phyloP scores from a whole-genome alignment of 768 basidiomycete species.

The Paxillus ammoniavirescens region DNA sequence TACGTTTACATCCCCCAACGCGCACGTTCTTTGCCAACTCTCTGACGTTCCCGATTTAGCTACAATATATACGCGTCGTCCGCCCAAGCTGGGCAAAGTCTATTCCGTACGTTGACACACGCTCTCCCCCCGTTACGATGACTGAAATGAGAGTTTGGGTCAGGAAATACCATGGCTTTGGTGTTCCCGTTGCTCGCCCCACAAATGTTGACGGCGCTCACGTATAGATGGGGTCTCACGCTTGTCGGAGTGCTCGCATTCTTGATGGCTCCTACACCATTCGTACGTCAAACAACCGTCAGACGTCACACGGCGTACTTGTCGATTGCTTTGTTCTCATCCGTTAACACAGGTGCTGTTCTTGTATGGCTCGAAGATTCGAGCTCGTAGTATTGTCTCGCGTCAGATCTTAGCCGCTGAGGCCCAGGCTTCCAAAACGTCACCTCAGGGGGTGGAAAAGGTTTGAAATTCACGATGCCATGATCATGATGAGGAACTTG shows the following conservation, averaged over 20 bases:
- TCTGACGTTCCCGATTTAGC: slow-evolving; percentile 18
- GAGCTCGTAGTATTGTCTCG: slow-evolving; percentile 26
- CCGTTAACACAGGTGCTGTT: slow-evolving; percentile 22
- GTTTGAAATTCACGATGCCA: slow-evolving; percentile 6
- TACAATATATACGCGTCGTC: slow-evolving; percentile 50
- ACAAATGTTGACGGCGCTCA: slow-evolving; percentile 44
- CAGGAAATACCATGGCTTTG: slow-evolving; percentile 40
- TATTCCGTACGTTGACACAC: slow-evolving; percentile 36
- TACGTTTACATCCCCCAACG: slow-evolving; percentile 21
- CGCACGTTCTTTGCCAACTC: not conserved
- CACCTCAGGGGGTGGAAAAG: slow-evolving; percentile 1
- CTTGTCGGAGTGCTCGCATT: slow-evolving; percentile 40
- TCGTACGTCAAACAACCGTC: slow-evolving; percentile 26
- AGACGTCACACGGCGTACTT: too few species aligned
- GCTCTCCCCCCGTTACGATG: not conserved
- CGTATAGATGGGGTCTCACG: slow-evolving; percentile 49
- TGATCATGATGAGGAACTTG: not conserved
- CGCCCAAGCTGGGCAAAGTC: slow-evolving; percentile 51
- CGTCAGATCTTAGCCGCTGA: slow-evolving; percentile 18
- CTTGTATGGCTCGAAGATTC: slow-evolving; percentile 32
- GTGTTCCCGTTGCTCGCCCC: slow-evolving; percentile 51
- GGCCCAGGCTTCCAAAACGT: not conserved
- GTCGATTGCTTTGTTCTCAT: not conserved
- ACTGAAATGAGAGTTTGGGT: not conserved
- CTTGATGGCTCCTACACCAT: slow-evolving; percentile 46